Conservation (phyloP, 768 basidiomycete genomes). For the Pleurotus eryngii region DNA sequence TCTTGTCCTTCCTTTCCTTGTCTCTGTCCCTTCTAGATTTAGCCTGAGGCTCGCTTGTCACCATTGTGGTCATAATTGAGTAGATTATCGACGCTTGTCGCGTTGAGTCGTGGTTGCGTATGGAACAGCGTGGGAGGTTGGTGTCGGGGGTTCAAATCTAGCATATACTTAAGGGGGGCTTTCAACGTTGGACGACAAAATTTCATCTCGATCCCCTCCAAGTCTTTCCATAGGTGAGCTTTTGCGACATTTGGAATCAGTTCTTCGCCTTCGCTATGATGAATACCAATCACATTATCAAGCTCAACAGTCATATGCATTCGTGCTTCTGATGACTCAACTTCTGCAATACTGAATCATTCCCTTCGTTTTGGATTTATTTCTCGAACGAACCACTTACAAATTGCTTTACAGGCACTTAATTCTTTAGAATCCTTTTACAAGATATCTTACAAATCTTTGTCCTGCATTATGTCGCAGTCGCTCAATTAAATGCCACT, state of each 20-base stretch:
- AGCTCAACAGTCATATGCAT: slow-evolving; percentile 62
- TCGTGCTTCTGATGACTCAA: slow-evolving; percentile 43
- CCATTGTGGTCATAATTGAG: slow-evolving; percentile 12
- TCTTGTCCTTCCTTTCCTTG: slow-evolving; percentile 33
- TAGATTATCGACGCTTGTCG: neutral
- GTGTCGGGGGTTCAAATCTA: neutral
- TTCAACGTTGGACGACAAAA: neutral
- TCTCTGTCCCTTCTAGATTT: slow-evolving; percentile 36
- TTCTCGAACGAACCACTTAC: too few species aligned
- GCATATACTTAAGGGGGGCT: too few species aligned
- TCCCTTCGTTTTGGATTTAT: too few species aligned
- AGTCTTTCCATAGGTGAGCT: neutral
- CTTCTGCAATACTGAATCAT: slow-evolving; percentile 58
- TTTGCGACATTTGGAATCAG: neutral
- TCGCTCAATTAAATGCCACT: too few species aligned
- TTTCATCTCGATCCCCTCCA: neutral
- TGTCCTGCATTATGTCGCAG: too few species aligned
- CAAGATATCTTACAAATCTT: too few species aligned
- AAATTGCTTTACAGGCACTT: too few species aligned
- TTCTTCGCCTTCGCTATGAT: slow-evolving; percentile 29
- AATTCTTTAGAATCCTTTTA: too few species aligned
- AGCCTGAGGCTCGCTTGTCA: slow-evolving; percentile 20
- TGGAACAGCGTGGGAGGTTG: neutral
- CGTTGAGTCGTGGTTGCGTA: neutral
- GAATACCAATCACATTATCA: slow-evolving; percentile 57